A percentile compares a stretch with the other conserved stretches of the same genome.
Conservation (phyloP, 306 rosid species). For the Hippophae tibetana region DNA sequence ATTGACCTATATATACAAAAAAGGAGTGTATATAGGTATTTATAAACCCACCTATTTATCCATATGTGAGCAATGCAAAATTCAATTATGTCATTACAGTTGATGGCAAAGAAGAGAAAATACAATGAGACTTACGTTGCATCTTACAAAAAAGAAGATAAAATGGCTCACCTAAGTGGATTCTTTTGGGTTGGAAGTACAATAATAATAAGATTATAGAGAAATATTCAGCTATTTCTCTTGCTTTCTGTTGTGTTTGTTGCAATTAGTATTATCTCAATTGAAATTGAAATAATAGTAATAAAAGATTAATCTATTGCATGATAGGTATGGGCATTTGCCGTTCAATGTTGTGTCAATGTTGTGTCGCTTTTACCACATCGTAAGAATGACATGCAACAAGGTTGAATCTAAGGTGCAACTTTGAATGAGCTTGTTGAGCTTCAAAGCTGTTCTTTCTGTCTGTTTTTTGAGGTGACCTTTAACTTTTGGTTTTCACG, state of each 20-base stretch:
- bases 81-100: background rate
- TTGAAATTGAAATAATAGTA: background rate
- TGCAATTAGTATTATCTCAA: conserved; percentile 32
- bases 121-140: conserved; percentile 37
- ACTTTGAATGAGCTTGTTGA: conserved; percentile 88
- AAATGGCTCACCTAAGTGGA: conserved; percentile 49
- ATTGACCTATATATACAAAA: too few species aligned
- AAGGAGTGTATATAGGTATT: background rate
- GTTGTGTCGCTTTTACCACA: conserved; percentile 84
- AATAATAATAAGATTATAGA: conserved; percentile 20
- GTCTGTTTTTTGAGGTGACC: conserved; percentile 74
- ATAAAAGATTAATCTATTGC: background rate
- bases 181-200: conserved; percentile 82
- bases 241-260: conserved; percentile 77
- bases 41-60: background rate
- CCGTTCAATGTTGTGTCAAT: conserved; percentile 91
- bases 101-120: conserved; percentile 87
- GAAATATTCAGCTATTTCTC: conserved; percentile 21
- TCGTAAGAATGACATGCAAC: conserved; percentile 80
- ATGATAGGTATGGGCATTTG: conserved; percentile 73
- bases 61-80: background rate
- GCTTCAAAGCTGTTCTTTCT: conserved; percentile 65
- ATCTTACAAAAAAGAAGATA: conserved; percentile 38
- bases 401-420: conserved; percentile 87
- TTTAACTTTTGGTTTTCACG: too few species aligned